These are phyloP conservation scores for Trichosporon faecale DNA, from an alignment of 1,284 basidiomycete species.

Conservation along the genomic window DNA sequence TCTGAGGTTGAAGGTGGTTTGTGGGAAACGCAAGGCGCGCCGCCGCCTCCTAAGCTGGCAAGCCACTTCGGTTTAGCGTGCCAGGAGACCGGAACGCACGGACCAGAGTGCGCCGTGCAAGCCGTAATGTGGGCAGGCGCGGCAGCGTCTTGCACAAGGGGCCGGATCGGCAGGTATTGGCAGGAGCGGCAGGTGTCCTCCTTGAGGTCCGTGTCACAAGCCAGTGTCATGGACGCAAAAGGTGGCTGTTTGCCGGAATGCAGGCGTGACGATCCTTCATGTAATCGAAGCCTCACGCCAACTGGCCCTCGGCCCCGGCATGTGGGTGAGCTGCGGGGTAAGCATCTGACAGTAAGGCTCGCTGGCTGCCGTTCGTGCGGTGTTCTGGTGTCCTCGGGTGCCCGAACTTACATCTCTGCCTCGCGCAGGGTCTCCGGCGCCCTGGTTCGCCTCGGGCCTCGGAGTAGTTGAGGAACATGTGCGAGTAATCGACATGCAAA, in stretches of 20 bases:
- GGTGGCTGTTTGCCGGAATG: neutral
- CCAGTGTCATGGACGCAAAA: neutral
- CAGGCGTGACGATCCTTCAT: neutral
- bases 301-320: neutral
- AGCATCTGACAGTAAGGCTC: neutral
- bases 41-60: neutral
- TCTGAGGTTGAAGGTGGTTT: neutral
- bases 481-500: neutral
- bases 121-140: neutral
- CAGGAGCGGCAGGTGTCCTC: neutral
- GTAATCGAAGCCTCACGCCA: neutral
- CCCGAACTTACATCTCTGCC: neutral
- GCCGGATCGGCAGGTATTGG: too few relatives aligned
- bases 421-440: neutral
- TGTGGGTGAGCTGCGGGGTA: neutral
- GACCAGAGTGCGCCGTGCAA: neutral
- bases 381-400: neutral
- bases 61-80: neutral
- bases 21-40: neutral
- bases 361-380: neutral
- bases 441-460: neutral
- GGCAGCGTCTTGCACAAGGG: too few relatives aligned
- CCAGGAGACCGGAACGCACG: neutral
- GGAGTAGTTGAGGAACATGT: neutral
- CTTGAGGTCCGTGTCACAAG: neutral